Evolutionary conservation across 1,284 basidiomycete species (phyloP), one percentile per base, ranked within the genome.

Genomic region (Microbotryum saponariae): DNA sequence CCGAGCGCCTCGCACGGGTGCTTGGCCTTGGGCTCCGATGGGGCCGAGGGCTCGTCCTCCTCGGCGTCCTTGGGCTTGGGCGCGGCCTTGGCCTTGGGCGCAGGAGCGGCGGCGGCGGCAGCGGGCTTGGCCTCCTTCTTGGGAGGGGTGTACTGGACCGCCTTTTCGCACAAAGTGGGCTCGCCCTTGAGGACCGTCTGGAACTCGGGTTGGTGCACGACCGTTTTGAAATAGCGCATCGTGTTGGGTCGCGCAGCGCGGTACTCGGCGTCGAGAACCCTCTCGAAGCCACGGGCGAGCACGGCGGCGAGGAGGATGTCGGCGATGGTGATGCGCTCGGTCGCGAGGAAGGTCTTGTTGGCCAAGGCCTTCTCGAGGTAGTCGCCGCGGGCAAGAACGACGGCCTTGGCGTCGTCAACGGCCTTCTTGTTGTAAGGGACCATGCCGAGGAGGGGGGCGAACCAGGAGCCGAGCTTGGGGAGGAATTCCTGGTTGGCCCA

Each of bases 311-410:
- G 70, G 71, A 79, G 77, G 77, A 97, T 77, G 74, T 98, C 94
- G 69, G 92, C 94, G 58, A 94, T 82, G 64, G 92, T 91, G 81
- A 97, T 86, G 72, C 93, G 89, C 77, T 97, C 90, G 72, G 86
- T 87, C 60, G 92, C 91, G 72, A 97, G 82, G 84, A 86, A 97
- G 59, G 94, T 98, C 74, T 83, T 84, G 65, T 83, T 81, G 62
- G 82, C 76, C 73, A 97, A 84, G 78, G 88, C 81, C 56, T 79
- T 76, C 74, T 97, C 83, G 67, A 97, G 80, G 69, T 82, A 83
- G 59, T 78, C 78, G 56, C 90, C 42, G 56, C 61, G 60, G 56
- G 57, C 33, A 42, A 61, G 62, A 53, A 74, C 62, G 62, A 73
- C 52, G 56, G 65, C 71, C 62, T 75, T 70, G 64, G 85, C 82